A percentile compares a stretch with the other conserved stretches of the same genome.
These are phyloP conservation scores for Scheffersomyces quercinus DNA, from an alignment of 1,139 yeast genomes.

Conservation along the genomic window DNA sequence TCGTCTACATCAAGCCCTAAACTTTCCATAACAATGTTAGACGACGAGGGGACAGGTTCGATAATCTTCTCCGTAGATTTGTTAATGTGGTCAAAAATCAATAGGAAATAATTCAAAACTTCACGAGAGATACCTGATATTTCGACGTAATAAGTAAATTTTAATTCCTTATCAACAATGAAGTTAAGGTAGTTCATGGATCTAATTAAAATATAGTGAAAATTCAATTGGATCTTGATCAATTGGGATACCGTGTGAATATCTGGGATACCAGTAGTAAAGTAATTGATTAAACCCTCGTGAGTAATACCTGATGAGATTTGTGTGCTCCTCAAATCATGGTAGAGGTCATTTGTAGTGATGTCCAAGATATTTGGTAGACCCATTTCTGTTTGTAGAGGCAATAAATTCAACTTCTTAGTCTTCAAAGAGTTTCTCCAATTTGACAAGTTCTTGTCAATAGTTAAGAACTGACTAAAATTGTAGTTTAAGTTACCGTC, in stretches of 20 bases:
- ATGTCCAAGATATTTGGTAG: slow-evolving; percentile 28
- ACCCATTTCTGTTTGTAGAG: slow-evolving; percentile 38
- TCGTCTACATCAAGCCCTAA: slow-evolving; percentile 34
- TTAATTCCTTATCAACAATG: slow-evolving; percentile 47
- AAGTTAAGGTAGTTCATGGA: slow-evolving; percentile 49
- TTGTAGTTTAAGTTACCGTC: slow-evolving; percentile 53
- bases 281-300: slow-evolving; percentile 33
- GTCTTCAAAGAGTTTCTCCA: slow-evolving; percentile 45
- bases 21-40: slow-evolving; percentile 16
- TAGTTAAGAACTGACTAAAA: slow-evolving; percentile 44
- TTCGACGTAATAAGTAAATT: slow-evolving; percentile 35
- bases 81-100: slow-evolving; percentile 35
- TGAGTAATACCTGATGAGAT: slow-evolving; percentile 23
- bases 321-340: slow-evolving; percentile 24
- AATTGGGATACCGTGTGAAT: slow-evolving; percentile 41
- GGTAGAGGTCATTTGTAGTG: slow-evolving; percentile 33
- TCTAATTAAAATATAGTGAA: slow-evolving; percentile 45
- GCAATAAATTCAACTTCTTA: slow-evolving; percentile 29
- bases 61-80: slow-evolving; percentile 10
- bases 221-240: slow-evolving; percentile 45
- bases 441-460: slow-evolving; percentile 43
- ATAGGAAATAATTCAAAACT: slow-evolving; percentile 39
- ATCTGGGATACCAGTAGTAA: slow-evolving; percentile 40
- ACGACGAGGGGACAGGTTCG: slow-evolving; percentile 8
- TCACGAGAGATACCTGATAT: slow-evolving; percentile 41